phyloP scores from a whole-genome alignment of 208 protist species.

The Naegleria lovaniensis region DNA sequence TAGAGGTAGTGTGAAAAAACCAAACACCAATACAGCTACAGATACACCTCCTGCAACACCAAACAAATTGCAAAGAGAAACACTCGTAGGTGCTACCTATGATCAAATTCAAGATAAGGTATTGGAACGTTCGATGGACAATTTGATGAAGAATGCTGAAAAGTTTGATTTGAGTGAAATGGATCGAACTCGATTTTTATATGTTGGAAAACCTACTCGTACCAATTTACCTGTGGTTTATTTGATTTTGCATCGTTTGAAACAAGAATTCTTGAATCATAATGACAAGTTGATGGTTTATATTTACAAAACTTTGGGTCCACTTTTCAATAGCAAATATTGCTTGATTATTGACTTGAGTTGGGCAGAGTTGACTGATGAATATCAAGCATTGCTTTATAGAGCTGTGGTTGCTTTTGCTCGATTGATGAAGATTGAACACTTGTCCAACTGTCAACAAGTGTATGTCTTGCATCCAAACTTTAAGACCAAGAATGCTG shows the following conservation, averaged over 20 bases:
- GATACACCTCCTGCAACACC: background rate
- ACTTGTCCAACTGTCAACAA: slow-evolving; percentile 14
- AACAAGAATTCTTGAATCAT: background rate
- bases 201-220: slow-evolving; percentile 3
- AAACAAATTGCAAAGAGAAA: background rate
- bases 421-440: slow-evolving; percentile 18
- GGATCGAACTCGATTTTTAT: background rate
- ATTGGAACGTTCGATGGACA: background rate
- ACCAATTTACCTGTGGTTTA: background rate
- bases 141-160: slow-evolving; percentile 13
- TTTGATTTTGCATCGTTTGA: slow-evolving; percentile 17
- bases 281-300: slow-evolving; percentile 23
- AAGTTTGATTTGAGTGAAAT: slow-evolving; percentile 21
- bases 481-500: slow-evolving; percentile 21
- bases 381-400: slow-evolving; percentile 14
- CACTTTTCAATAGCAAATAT: background rate
- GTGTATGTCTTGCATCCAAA: slow-evolving; percentile 27
- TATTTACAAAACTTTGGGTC: slow-evolving; percentile 18
- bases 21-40: background rate
- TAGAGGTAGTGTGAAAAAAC: background rate
- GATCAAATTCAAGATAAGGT: slow-evolving; percentile 8
- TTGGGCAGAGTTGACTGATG: slow-evolving; percentile 22
- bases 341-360: slow-evolving; percentile 18
- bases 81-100: background rate
- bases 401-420: slow-evolving; percentile 21